Evolutionary conservation across 2,329 filamentous ascomycete genomes (phyloP), one percentile per base, ranked within the genome.

Genomic region (Endothia cerciana): DNA sequence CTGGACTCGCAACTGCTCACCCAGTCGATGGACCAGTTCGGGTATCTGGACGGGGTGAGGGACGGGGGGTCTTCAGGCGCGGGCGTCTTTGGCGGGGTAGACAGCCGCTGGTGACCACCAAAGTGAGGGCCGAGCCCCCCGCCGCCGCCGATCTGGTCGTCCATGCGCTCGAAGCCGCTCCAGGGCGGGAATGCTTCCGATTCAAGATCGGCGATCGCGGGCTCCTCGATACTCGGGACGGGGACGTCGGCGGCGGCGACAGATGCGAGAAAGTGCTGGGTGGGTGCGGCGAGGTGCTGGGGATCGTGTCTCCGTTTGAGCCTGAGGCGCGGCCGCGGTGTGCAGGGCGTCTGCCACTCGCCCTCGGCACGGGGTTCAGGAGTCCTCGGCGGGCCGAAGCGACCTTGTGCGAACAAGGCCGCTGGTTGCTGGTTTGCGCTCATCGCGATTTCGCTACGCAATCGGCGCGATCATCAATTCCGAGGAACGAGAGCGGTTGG

Each of bases 211-310:
- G 77, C 75, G 40, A 73, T 69, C 49, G 81, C 79, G 60, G 85
- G 82, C 68, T 85, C 80, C 74, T 90, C 87, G 64, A 90, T 88
- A 74, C 87, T 89, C 17, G 87, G 87, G 61, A 90, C 83, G 30
- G 87, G 86, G 4, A 88, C 79, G 73, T 90, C 87, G 67, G 86
- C 87, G 22, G 87, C 86, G 55, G 86, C 87, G 65, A 90, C 87
- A 4, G 87, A 89, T 2, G 86, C 87, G n/a, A 90, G 82, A 72
- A 90, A 90, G 60, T 89, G 86, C 72, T 88, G 81, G 1, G 87
- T 89, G 1, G 87, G 86, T 45, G 86, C 86, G 66, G 81, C 76
- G 13, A 85, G 78, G 65, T 82, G 80, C 53, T 70, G 69, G 30
- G 84, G 82, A 45, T 81, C 80, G 71, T 82, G 80, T 71, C 85